Conservation (phyloP, 176 grass and related monocot genomes). For the Cenchrus fungigraminus region DNA sequence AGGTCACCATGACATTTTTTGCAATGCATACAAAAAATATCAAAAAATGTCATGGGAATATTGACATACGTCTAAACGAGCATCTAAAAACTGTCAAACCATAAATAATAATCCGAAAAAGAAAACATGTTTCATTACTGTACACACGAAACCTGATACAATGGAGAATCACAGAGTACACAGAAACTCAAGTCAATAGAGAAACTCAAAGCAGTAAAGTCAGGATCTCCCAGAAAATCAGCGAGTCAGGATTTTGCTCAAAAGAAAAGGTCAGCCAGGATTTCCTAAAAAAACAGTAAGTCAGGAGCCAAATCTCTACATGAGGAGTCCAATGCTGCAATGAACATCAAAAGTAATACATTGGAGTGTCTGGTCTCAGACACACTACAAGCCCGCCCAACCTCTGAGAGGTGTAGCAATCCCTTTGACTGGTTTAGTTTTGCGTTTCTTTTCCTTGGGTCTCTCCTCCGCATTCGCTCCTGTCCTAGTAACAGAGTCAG, state of each 20-base stretch:
- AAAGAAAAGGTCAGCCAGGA: background rate
- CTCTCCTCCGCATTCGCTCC: too few species aligned
- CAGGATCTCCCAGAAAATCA: background rate
- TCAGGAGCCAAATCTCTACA: constrained; percentile 18
- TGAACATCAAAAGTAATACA: constrained; percentile 33
- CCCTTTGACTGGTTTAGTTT: constrained; percentile 34
- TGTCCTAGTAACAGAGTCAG: too few species aligned
- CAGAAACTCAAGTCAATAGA: background rate
- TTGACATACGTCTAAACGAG: too few species aligned
- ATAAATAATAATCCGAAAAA: too few species aligned
- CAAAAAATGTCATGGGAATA: too few species aligned
- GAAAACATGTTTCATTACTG: too few species aligned
- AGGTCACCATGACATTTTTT: too few species aligned
- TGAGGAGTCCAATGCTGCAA: constrained; percentile 22
- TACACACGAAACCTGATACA: too few species aligned
- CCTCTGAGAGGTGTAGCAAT: constrained; percentile 20
- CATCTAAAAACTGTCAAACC: too few species aligned
- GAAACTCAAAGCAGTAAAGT: background rate
- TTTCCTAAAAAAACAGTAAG: background rate
- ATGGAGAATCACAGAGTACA: too few species aligned
- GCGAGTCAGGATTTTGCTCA: background rate
- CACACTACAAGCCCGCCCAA: background rate
- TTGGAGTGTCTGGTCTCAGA: background rate
- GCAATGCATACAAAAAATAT: too few species aligned
- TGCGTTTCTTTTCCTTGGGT: too few species aligned